Percentiles rank a stretch among this genome's conserved stretches.
Evolutionary conservation across 371 early-diverging fungal genomes (phyloP).

Genomic region (Lichtheimia ornata): DNA sequence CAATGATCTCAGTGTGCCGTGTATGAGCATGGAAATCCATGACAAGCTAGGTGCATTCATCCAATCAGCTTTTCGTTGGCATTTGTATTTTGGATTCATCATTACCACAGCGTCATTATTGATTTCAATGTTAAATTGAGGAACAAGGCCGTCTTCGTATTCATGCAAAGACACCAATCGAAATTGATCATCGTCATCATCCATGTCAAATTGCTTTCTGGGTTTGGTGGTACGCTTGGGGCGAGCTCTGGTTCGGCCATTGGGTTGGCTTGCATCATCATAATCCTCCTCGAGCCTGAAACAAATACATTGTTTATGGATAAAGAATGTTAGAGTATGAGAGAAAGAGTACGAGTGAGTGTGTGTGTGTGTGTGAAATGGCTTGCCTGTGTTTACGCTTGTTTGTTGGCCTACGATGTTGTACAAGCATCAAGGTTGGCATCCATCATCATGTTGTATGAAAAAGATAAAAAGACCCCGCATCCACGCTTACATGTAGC

Average conservation of each 20-base stretch:
- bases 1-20: constrained; percentile 84
- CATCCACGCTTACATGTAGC: constrained; percentile 1
- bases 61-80: neutral
- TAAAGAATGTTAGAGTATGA: neutral
- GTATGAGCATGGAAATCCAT: constrained; percentile 90
- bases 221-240: constrained; percentile 24
- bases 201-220: no score
- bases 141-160: constrained; percentile 47
- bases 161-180: constrained; percentile 61
- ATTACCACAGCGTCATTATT: constrained; percentile 63
- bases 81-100: no score
- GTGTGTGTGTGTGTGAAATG: neutral
- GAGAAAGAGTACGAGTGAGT: neutral
- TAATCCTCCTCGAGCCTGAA: constrained; percentile 14
- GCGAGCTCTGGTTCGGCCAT: constrained; percentile 4
- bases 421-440: neutral
- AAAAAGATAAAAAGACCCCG: neutral
- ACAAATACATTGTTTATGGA: neutral
- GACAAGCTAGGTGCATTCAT: constrained; percentile 49
- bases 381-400: constrained; percentile 10
- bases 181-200: constrained; percentile 69
- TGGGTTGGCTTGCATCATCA: constrained; percentile 4
- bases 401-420: constrained; percentile 1
- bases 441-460: neutral
- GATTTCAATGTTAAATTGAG: constrained; percentile 66